Percentiles rank a stretch among this genome's conserved stretches.
phyloP scores from a whole-genome alignment of 352 stramenopile genomes.

The Globisporangium sylvaticum region DNA sequence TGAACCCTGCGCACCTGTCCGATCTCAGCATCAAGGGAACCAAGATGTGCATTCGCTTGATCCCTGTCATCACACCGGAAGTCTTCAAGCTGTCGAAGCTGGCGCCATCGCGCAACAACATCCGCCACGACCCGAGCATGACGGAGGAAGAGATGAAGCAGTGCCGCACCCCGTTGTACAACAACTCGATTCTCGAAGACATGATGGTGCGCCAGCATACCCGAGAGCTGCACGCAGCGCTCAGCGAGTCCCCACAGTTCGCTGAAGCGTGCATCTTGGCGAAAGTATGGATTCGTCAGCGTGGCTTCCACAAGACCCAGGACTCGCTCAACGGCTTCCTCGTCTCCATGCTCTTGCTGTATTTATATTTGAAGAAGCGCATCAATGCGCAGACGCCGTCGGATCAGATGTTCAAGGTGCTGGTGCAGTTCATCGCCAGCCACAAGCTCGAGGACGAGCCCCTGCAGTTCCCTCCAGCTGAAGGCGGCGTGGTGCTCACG shows the following conservation, averaged over 20 bases:
- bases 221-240: constrained; percentile 63
- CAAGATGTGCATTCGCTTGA: constrained; percentile 58
- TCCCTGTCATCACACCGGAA: constrained; percentile 63
- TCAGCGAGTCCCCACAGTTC: constrained; percentile 67
- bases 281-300: constrained; percentile 88
- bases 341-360: constrained; percentile 80
- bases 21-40: constrained; percentile 47
- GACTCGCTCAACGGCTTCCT: constrained; percentile 87
- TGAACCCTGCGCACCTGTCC: constrained; percentile 33
- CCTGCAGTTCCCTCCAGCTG: constrained; percentile 55
- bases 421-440: constrained; percentile 74
- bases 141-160: constrained; percentile 64
- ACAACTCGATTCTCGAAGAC: constrained; percentile 90
- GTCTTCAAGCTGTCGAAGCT: constrained; percentile 84
- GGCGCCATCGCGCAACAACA: constrained; percentile 77
- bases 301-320: constrained; percentile 60
- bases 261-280: constrained; percentile 72
- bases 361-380: constrained; percentile 71
- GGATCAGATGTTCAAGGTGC: constrained; percentile 84
- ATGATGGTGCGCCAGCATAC: constrained; percentile 84
- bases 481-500: constrained; percentile 58
- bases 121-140: constrained; percentile 73
- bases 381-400: constrained; percentile 68
- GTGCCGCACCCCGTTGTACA: constrained; percentile 85
- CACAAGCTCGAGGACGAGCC: constrained; percentile 65